phyloP scores from a whole-genome alignment of 176 grass and related monocot species.

The Aechmea fasciata region DNA sequence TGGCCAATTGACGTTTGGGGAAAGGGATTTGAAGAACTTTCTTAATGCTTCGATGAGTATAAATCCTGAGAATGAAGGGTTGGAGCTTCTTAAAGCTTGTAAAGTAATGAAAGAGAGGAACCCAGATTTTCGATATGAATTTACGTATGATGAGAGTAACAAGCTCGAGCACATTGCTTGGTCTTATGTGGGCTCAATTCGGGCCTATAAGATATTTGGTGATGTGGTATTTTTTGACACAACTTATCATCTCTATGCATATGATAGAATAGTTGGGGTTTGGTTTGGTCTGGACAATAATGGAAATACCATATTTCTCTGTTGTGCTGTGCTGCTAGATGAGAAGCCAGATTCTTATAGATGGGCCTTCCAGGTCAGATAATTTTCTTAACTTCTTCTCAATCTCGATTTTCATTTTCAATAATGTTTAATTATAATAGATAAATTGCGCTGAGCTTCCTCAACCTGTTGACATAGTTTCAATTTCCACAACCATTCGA shows the following conservation, averaged over 20 bases:
- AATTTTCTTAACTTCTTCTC: background rate
- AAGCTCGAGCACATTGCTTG: constrained; percentile 39
- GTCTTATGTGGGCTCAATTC: constrained; percentile 35
- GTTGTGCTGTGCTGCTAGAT: constrained; percentile 37
- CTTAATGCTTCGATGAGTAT: constrained; percentile 31
- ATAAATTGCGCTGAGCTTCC: background rate
- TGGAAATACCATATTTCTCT: constrained; percentile 37
- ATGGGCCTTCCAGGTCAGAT: constrained; percentile 40
- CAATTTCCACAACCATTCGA: background rate
- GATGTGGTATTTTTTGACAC: constrained; percentile 45
- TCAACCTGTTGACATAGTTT: background rate
- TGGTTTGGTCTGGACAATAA: constrained; percentile 48
- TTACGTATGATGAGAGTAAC: constrained; percentile 23
- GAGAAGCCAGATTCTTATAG: constrained; percentile 30
- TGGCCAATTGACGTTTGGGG: constrained; percentile 28
- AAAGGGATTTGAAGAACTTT: constrained; percentile 40
- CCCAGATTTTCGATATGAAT: constrained; percentile 41
- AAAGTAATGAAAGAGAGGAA: constrained; percentile 37
- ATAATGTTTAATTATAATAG: background rate
- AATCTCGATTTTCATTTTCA: background rate
- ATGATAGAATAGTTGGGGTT: constrained; percentile 29
- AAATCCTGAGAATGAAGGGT: constrained; percentile 36
- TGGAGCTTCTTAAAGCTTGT: constrained; percentile 33
- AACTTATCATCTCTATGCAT: constrained; percentile 26
- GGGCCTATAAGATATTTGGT: constrained; percentile 33